Conservation (phyloP, 2,329 filamentous ascomycete species). For the Fusarium longipes region DNA sequence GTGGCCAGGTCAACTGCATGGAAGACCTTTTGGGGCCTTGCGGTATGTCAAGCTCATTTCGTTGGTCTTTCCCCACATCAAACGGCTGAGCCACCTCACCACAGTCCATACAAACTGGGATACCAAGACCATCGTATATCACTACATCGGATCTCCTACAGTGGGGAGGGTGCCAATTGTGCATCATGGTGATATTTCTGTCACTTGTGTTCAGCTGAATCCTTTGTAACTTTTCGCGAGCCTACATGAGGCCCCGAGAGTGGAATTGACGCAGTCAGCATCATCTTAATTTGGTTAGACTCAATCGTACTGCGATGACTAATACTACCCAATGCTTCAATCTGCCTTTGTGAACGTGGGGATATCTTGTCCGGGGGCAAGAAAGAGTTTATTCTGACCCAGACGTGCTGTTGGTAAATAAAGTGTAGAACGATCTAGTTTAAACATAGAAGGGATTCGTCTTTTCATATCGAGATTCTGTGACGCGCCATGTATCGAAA, state of each 20-base stretch:
- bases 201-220: background rate
- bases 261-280: background rate
- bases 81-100: background rate
- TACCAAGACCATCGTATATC: background rate
- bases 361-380: no score
- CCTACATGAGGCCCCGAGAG: background rate
- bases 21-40: background rate
- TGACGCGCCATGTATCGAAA: no score
- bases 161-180: background rate
- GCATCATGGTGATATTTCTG: background rate
- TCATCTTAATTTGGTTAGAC: background rate
- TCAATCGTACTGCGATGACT: background rate
- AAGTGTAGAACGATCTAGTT: no score
- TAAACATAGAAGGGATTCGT: no score
- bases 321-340: background rate
- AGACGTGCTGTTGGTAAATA: no score
- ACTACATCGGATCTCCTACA: background rate
- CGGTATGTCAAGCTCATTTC: background rate
- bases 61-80: background rate
- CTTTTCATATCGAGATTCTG: no score
- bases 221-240: background rate
- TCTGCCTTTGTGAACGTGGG: background rate
- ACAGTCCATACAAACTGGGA: background rate
- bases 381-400: no score
- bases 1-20: background rate